A percentile compares a stretch with the other conserved stretches of the same genome.
Conservation (phyloP, 495 filamentous ascomycete genomes). For the Penicillium fimorum region DNA sequence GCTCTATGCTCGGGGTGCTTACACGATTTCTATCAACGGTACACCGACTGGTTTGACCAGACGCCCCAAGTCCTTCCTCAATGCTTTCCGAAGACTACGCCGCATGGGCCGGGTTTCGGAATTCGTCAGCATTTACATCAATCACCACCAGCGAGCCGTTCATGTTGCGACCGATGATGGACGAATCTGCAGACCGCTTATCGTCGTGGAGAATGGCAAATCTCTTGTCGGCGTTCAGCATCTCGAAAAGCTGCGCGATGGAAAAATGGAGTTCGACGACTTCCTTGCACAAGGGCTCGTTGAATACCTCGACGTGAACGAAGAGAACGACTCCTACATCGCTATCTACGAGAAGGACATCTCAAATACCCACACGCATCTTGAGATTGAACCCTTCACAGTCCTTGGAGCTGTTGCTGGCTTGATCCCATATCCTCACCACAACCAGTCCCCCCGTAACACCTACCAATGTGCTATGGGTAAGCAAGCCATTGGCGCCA, state of each 20-base stretch:
- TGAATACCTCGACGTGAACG: constrained; percentile 96
- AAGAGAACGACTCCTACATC: constrained; percentile 95
- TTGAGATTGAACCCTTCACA: constrained; percentile 98
- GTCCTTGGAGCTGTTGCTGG: constrained; percentile 96
- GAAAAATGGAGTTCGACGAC: constrained; percentile 84
- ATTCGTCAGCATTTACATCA: constrained; percentile 94
- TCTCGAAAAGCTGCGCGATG: constrained; percentile 73
- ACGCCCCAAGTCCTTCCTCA: constrained; percentile 78
- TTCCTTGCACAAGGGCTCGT: constrained; percentile 86
- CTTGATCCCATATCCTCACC: constrained; percentile 95
- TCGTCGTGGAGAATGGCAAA: constrained; percentile 84
- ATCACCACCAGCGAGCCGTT: constrained; percentile 83
- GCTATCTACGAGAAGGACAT: constrained; percentile 85
- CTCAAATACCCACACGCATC: constrained; percentile 75
- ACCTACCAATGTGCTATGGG: constrained; percentile 99
- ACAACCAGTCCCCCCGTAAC: constrained; percentile 98
- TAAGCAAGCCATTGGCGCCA: constrained; percentile 98
- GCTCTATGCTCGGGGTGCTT: constrained; percentile 77
- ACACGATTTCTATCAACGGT: constrained; percentile 92
- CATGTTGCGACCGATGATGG: constrained; percentile 97
- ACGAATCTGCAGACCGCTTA: constrained; percentile 89
- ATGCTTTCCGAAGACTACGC: constrained; percentile 76
- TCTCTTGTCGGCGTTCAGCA: constrained; percentile 74
- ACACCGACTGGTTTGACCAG: constrained; percentile 83
- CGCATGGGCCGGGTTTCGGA: constrained; percentile 87